These are phyloP conservation scores for Talaromyces adpressus DNA, from an alignment of 495 filamentous ascomycete genomes.

Conservation along the genomic window DNA sequence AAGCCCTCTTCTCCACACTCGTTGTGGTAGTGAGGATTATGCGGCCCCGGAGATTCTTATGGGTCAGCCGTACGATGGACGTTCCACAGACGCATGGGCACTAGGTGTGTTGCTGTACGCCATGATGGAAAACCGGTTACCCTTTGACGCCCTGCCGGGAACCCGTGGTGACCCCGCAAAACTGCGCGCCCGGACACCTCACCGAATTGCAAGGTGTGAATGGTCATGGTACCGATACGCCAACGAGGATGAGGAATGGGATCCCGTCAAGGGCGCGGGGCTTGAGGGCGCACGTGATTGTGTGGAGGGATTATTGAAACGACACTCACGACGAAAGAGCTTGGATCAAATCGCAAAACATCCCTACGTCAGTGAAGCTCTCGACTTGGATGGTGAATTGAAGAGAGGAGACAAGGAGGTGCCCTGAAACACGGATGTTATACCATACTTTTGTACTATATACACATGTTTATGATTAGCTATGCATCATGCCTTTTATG, in stretches of 20 bases:
- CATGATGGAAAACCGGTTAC: conserved; percentile 82
- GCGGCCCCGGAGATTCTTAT: conserved; percentile 94
- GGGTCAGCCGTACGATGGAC: conserved; percentile 91
- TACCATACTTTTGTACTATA: conserved; percentile 7
- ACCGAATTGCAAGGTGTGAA: conserved; percentile 89
- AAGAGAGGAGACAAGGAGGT: conserved; percentile 61
- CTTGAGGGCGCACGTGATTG: conserved; percentile 69
- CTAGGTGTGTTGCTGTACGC: conserved; percentile 90
- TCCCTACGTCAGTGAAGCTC: conserved; percentile 70
- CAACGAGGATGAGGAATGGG: conserved; percentile 67
- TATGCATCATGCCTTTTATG: conserved; percentile 7
- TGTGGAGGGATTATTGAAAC: conserved; percentile 75
- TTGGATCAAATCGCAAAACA: conserved; percentile 62
- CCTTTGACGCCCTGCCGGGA: conserved; percentile 80
- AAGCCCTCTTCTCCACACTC: conserved; percentile 67
- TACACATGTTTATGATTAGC: conserved; percentile 7
- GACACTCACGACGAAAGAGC: conserved; percentile 66
- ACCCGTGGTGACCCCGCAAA: conserved; percentile 61
- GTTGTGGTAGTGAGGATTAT: conserved; percentile 95
- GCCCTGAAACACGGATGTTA: conserved; percentile 21
- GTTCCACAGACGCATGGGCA: conserved; percentile 89
- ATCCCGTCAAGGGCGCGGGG: conserved; percentile 47
- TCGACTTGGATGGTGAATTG: conserved; percentile 64
- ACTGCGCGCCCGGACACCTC: conserved; percentile 69
- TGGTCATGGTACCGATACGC: conserved; percentile 89